A percentile compares a stretch with the other conserved stretches of the same genome.
phyloP scores from a whole-genome alignment of 192 early-diverging fungal genomes.

The Physocladia obscura region DNA sequence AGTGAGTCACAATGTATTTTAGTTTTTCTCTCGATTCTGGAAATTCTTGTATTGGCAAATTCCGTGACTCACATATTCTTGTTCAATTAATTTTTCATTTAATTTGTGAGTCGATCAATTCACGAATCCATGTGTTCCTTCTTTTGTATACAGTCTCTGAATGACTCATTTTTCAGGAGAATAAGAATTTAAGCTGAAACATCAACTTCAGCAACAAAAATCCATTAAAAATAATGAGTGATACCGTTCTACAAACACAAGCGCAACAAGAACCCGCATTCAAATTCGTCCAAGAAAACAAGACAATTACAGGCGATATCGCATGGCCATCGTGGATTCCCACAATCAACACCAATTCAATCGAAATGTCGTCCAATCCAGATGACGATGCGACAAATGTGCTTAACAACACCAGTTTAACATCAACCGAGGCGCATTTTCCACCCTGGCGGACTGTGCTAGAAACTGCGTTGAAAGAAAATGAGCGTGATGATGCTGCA shows the following conservation, averaged over 20 bases:
- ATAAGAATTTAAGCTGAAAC: too few species aligned
- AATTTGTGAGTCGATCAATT: too few species aligned
- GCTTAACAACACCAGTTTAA: too few species aligned
- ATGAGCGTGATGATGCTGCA: conserved; percentile 7
- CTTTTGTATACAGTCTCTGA: too few species aligned
- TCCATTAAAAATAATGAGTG: too few species aligned
- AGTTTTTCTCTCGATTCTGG: too few species aligned
- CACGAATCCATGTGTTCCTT: too few species aligned
- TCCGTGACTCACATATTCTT: too few species aligned
- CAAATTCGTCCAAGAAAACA: background rate
- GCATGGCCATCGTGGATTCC: conserved; percentile 11
- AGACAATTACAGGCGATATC: background rate
- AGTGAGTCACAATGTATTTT: too few species aligned
- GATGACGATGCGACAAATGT: background rate
- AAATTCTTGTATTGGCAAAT: too few species aligned
- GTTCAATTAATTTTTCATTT: too few species aligned
- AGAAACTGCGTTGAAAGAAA: conserved; percentile 8
- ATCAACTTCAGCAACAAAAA: background rate
- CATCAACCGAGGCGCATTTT: background rate
- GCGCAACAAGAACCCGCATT: background rate
- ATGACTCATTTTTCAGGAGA: too few species aligned
- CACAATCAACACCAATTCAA: background rate
- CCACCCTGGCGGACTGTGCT: conserved; percentile 11
- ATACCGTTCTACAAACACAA: background rate
- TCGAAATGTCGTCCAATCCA: background rate